Evolutionary conservation across 129 eudicot species (phyloP).

Genomic region (Centrapalus pauciflorus): DNA sequence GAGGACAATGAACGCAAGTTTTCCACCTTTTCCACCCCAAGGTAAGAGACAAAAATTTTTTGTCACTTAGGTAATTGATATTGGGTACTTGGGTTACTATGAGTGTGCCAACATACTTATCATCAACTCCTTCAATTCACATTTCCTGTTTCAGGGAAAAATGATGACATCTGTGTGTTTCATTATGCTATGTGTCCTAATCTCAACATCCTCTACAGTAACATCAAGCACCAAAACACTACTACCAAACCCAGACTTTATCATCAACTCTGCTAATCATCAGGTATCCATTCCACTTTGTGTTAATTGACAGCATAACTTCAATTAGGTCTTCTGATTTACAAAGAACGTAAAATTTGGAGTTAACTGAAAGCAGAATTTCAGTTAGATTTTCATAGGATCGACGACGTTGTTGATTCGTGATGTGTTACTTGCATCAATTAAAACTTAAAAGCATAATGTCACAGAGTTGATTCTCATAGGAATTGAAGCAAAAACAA

Average conservation of each 20-base stretch:
- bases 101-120: slow-evolving; percentile 10
- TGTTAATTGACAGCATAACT: background rate
- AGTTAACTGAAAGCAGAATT: background rate
- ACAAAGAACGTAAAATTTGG: background rate
- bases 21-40: too few relatives aligned
- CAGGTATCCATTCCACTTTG: slow-evolving; percentile 23
- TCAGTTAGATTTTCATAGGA: background rate
- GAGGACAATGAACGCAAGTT: background rate
- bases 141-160: background rate
- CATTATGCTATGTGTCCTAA: slow-evolving; percentile 21
- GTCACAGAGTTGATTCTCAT: too few relatives aligned
- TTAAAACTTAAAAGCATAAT: background rate
- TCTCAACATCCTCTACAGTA: slow-evolving; percentile 30
- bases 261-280: slow-evolving; percentile 44
- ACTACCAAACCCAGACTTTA: slow-evolving; percentile 34
- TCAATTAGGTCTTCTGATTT: background rate
- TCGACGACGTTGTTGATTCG: background rate
- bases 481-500: too few relatives aligned
- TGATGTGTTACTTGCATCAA: background rate
- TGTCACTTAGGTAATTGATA: slow-evolving; percentile 17
- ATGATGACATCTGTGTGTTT: slow-evolving; percentile 25
- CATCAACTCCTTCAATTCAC: slow-evolving; percentile 15
- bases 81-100: slow-evolving; percentile 3
- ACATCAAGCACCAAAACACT: slow-evolving; percentile 35
- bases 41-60: background rate